Conservation (phyloP, 192 early-diverging fungal genomes). For the Rhizophlyctis rosea region DNA sequence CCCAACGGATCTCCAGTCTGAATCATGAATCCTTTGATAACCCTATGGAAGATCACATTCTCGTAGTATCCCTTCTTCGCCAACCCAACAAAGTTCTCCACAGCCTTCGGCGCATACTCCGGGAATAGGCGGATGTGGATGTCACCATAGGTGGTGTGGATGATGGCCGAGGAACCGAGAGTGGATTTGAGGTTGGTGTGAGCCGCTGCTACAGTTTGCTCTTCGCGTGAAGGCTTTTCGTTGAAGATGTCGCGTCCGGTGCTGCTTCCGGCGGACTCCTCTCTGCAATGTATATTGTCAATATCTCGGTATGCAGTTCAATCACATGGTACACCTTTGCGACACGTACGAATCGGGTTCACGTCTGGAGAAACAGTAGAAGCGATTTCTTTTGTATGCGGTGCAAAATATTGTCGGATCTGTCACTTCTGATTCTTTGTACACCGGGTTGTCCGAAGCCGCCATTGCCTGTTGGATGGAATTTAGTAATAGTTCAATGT, state of each 20-base stretch:
- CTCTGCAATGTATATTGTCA: slow-evolving; percentile 31
- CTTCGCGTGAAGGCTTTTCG: slow-evolving; percentile 93
- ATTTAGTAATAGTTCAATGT: slow-evolving; percentile 19
- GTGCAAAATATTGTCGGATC: slow-evolving; percentile 92
- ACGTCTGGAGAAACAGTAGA: slow-evolving; percentile 87
- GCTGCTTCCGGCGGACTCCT: slow-evolving; percentile 50
- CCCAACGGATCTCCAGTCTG: slow-evolving; percentile 76
- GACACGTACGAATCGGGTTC: slow-evolving; percentile 73
- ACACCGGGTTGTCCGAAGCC: slow-evolving; percentile 78
- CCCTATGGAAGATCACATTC: slow-evolving; percentile 91
- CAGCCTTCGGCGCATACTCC: slow-evolving; percentile 87
- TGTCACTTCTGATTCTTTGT: slow-evolving; percentile 57
- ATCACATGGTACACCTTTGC: neutral
- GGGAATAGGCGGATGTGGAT: slow-evolving; percentile 87
- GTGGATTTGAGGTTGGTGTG: slow-evolving; percentile 47
- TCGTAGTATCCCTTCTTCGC: slow-evolving; percentile 86
- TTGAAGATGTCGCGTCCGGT: slow-evolving; percentile 87
- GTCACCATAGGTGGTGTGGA: slow-evolving; percentile 90
- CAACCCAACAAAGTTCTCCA: slow-evolving; percentile 91
- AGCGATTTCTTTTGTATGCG: slow-evolving; percentile 86
- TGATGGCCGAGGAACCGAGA: slow-evolving; percentile 67
- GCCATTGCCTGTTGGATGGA: no score
- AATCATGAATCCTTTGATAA: slow-evolving; percentile 96
- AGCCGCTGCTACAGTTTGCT: slow-evolving; percentile 80
- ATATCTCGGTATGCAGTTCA: neutral